Conservation (phyloP, 2,329 filamentous ascomycete genomes). For the Beauveria brongniartii region DNA sequence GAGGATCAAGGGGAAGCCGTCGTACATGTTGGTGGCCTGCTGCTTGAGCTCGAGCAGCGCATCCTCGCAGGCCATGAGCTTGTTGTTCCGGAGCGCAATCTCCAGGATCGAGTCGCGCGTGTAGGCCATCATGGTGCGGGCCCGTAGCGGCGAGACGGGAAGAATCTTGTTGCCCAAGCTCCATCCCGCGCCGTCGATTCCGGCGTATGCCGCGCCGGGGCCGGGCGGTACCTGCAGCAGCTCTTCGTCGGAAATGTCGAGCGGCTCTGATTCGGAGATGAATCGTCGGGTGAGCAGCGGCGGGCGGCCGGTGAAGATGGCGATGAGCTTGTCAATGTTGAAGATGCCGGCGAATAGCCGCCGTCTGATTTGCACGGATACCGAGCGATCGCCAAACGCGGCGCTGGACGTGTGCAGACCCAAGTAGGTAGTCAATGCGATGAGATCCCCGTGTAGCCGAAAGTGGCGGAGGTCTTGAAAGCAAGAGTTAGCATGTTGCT, state of each 20-base stretch:
- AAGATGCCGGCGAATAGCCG: conserved; percentile 26
- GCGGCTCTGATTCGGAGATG: conserved; percentile 29
- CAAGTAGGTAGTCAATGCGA: conserved; percentile 12
- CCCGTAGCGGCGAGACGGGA: conserved; percentile 23
- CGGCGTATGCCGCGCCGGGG: conserved; percentile 7
- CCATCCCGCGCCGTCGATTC: conserved; percentile 30
- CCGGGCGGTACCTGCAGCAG: conserved; percentile 24
- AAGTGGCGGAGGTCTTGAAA: conserved; percentile 8
- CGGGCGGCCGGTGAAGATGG: conserved; percentile 34
- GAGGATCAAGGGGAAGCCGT: conserved; percentile 39
- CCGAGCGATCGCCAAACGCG: conserved; percentile 2
- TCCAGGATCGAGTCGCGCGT: conserved; percentile 23
- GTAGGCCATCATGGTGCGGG: conserved; percentile 17
- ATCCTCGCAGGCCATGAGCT: conserved; percentile 27
- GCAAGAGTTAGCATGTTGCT: background rate
- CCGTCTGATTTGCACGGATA: conserved; percentile 12
- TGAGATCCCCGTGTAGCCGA: conserved; percentile 11
- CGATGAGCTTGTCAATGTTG: conserved; percentile 28
- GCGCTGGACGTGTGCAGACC: conserved; percentile 10
- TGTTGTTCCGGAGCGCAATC: conserved; percentile 22
- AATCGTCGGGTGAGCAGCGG: conserved; percentile 29
- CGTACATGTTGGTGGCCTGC: conserved; percentile 35
- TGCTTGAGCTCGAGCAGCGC: conserved; percentile 36
- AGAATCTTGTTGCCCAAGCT: conserved; percentile 24
- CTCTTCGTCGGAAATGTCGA: conserved; percentile 30